Evolutionary conservation across 106 monocot species (phyloP), one percentile per base, ranked within the genome.

Genomic region (Amphibolis antarctica): DNA sequence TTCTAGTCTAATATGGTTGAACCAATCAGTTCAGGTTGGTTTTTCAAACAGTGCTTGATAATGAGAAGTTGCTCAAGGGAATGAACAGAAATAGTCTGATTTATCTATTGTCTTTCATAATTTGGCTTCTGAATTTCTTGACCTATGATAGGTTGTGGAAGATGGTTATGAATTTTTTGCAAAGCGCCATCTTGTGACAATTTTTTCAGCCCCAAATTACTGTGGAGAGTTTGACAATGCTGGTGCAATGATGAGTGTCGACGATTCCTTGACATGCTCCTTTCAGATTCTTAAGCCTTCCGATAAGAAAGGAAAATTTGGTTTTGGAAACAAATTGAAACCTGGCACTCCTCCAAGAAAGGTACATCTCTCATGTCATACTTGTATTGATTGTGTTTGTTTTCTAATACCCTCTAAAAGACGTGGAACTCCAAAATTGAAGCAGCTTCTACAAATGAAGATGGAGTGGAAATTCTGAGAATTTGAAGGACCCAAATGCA

Each of bases 201-300:
- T 74, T 30, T 74, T 74, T 66, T 74, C 73, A 59, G 73, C 73
- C 29, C 73, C 73, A 47, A 74, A 74, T 59, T 74, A 74, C 31
- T 74, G 73, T 42, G 73, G 73, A 51, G 73, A 74, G 55, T 74
- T 74, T 22, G 73, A 74, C 48, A 74, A 74, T 58, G 65, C 73
- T n/a, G 73, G 73, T 31, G 73, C 59, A 17, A 58, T 74, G 73
- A 74, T 74, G 73, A 74, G 57, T 50, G 66, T 74, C 55, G 73
- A 74, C 50, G 58, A 74, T 50, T 66, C 73, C 18, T 31, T 74
- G 59, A 74, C 73, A 24, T 74, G 73, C n/a, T 74, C 73, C 56
- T 74, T 74, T 50, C 73, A 74, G 58, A 74, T 74, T 19, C 73
- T 74, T 19, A 74, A 74, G 52, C 73, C 73, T 31, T 58, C 66